Evolutionary conservation across 139 green algal genomes (phyloP), one percentile per base, ranked within the genome.

Genomic region (Tetradesmus obliquus): DNA sequence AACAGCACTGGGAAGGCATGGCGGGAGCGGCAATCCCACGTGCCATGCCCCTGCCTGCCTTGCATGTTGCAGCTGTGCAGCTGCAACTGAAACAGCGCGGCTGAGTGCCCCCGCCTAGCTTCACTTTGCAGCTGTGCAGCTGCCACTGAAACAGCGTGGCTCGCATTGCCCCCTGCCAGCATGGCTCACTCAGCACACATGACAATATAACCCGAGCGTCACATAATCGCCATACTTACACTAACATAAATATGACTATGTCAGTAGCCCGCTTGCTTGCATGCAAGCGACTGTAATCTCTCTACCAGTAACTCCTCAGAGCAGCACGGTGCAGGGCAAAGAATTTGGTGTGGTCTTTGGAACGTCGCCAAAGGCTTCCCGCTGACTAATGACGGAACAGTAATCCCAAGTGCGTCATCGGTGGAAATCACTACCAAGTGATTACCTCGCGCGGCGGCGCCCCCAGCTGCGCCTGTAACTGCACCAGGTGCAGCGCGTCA

Each of bases 401-500:
- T 19, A 15, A 13, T 45, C 79, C 79, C 8, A n/a, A 55, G 15
- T 55, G 22, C 79, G 9, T 15, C 79, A 58, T 6, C 24, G 32
- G 22, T 45, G 32, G 32, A 45, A 45, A 45, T 45, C 0, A 45
- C 32, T 45, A 45, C 32, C 71, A 79, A 12, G 71, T 7, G 71
- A 12, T 57, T 15, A 89, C 85, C 13, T 66, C 66, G 6, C 62
- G 71, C 9, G 85, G 85, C 45, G 82, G 17, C 4, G 58, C 20
- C 2, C 85, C 85, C 45, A 89, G 62, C 45, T 62, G 45, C 10
- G 15, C 45, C 62, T 66, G 32, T 45, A 89, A 82, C 5, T 89
- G 13, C 62, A 89, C 8, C 62, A 89, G 66, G 17, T 82, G 66
- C 66, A 89, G n/a, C 45, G 45, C 57, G 57, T 66, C 57, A 66